Base-by-base conservation (phyloP, 2,329 filamentous ascomycete genomes). In the Clonostachys chloroleuca region DNA sequence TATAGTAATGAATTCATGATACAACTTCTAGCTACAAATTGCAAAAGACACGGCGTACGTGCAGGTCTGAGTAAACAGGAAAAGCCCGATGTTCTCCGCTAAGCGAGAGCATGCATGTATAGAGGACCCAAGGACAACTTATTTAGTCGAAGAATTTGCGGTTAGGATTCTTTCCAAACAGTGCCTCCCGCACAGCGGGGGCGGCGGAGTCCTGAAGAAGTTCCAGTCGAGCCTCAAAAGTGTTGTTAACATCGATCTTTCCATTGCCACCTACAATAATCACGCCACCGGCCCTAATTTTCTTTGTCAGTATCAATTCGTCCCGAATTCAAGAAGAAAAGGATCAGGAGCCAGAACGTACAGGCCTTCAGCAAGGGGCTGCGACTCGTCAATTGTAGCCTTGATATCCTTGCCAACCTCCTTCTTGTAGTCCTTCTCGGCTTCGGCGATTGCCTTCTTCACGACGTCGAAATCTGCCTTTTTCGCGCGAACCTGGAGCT, bases 231-330 rank as follows among this genome's bases (percentile, higher is more conserved):
- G 95, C 88, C 66, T 97, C 94, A 57, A 97, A 88, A 47, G 94
- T 97, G 77, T 99, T 97, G 81, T 96, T 92, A 69, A 99, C 92
- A 61, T 96, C 91, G 65, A 99, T 97, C 79, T 92, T 96, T 65
- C 94, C 94, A 54, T 78, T 78, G 56, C 87, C 86, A 54, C 92
- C 90, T 47, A 95, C 71, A 54, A 99, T 83, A 49, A 81, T 67
- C 49, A 95, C 78, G 59, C 94, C 94, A 51, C 94, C 94, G 50
- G 91, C 79, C 60, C 94, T 97, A 56, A 16, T 18, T 33, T 5
- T 40, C 36, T 6, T 35, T 35, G 41, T 43, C 12, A 36, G 30
- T 14, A n/a, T 30, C 24, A 10, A 30, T 30, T 30, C 9, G 24
- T 30, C 24, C 9, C 24, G 16, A 30, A 12, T 44, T 41, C 8